Conservation (phyloP, 2,329 filamentous ascomycete genomes). For the Colletotrichum sp. region DNA sequence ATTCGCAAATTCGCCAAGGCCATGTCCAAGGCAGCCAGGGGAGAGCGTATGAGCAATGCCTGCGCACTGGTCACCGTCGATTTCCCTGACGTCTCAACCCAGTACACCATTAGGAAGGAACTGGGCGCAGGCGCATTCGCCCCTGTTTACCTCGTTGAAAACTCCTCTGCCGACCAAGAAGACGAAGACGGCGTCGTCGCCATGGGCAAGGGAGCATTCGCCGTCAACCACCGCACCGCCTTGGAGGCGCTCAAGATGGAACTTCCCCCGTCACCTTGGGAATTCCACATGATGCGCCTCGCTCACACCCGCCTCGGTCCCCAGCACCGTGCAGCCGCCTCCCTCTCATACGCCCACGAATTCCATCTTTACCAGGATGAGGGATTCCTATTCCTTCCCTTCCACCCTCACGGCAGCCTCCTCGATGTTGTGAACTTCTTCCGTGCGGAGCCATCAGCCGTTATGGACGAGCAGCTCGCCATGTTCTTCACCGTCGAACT, state of each 20-base stretch:
- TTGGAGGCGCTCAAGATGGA: constrained; percentile 96
- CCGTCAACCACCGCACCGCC: constrained; percentile 57
- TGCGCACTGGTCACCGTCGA: constrained; percentile 66
- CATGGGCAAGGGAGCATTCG: constrained; percentile 69
- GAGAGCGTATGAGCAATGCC: constrained; percentile 67
- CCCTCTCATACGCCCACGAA: constrained; percentile 83
- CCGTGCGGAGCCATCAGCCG: constrained; percentile 71
- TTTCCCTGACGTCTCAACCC: constrained; percentile 68
- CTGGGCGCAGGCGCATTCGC: constrained; percentile 94
- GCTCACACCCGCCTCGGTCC: constrained; percentile 78
- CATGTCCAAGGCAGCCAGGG: constrained; percentile 60
- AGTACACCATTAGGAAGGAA: constrained; percentile 82
- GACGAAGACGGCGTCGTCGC: constrained; percentile 49
- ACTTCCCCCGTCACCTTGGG: constrained; percentile 86
- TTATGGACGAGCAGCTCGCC: constrained; percentile 87
- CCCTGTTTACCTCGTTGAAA: constrained; percentile 90
- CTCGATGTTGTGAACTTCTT: constrained; percentile 94
- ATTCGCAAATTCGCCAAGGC: constrained; percentile 84
- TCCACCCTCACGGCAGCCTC: constrained; percentile 86
- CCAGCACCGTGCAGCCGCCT: constrained; percentile 73
- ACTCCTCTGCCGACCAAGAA: constrained; percentile 57
- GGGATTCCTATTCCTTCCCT: constrained; percentile 87
- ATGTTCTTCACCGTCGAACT: constrained; percentile 98
- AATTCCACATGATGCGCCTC: constrained; percentile 93
- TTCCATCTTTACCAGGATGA: constrained; percentile 92